phyloP scores from a whole-genome alignment of 192 early-diverging fungal genomes.

The Backusella westeae region DNA sequence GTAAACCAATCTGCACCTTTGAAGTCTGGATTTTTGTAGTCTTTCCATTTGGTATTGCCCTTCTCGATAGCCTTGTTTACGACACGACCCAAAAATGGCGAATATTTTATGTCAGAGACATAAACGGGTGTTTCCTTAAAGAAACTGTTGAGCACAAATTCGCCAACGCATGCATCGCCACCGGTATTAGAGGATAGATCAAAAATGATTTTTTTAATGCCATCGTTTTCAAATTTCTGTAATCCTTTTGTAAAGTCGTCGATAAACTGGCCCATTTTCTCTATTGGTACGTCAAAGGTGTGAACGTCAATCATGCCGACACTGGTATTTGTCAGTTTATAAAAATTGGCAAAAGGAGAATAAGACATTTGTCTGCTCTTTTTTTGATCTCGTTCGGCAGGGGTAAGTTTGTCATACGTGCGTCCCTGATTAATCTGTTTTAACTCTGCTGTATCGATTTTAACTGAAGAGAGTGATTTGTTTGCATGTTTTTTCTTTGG shows the following conservation, averaged over 20 bases:
- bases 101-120: slow-evolving; percentile 32
- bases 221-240: slow-evolving; percentile 15
- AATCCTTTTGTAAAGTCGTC: slow-evolving; percentile 24
- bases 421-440: slow-evolving; percentile 19
- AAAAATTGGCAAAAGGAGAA: slow-evolving; percentile 17
- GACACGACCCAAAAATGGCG: slow-evolving; percentile 19
- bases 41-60: slow-evolving; percentile 24
- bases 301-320: slow-evolving; percentile 33
- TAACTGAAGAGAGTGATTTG: slow-evolving; percentile 17
- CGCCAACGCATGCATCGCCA: slow-evolving; percentile 34
- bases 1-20: slow-evolving; percentile 30
- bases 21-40: slow-evolving; percentile 17
- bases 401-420: slow-evolving; percentile 15
- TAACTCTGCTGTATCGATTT: slow-evolving; percentile 8
- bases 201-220: slow-evolving; percentile 30
- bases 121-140: slow-evolving; percentile 26
- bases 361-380: neutral
- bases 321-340: slow-evolving; percentile 5
- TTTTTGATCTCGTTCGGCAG: neutral
- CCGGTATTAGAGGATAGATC: slow-evolving; percentile 32
- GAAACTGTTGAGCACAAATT: slow-evolving; percentile 32
- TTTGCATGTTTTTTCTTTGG: neutral
- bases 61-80: slow-evolving; percentile 19
- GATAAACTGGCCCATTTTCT: slow-evolving; percentile 18
- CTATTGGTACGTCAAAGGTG: slow-evolving; percentile 18